Evolutionary conservation across 345 rosid species (phyloP), one percentile per base, ranked within the genome.

Genomic region (Brassica incana): DNA sequence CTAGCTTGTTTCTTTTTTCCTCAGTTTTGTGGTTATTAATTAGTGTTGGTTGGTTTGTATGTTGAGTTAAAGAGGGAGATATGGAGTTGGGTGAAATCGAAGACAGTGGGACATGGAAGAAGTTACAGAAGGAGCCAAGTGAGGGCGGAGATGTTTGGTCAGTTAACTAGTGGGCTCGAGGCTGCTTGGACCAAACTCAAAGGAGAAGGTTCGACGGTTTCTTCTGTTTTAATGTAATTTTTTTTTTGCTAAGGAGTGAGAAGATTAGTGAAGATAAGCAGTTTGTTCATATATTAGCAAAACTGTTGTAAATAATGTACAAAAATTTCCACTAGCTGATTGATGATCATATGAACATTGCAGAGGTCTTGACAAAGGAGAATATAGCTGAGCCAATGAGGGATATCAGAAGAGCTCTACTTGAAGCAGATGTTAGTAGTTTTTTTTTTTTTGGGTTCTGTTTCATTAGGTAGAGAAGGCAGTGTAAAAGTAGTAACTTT

Each of bases 121-220:
- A 81, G 64, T 27, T 27, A 2, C 82, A 84, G 77, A 16, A 84
- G 77, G 18, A 68, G 85, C 18, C 81, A 85, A 68, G 90, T 95
- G 32, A 87, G 86, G 78, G 97, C 98, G 0, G 99, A 95, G 83
- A 95, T 95, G 98, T 93, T 95, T 83, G 98, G 94, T 16, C 99
- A 91, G 84, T 79, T 95, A 73, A 93, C 94, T 0, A 85, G 89
- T 65, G 96, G 98, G n/a, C 99, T 95, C 10, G 99, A 95, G 66
- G 77, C 98, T 54, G 97, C 99, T 83, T 95, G 99, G 99, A 91
- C 75, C 85, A 95, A 90, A 87, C 98, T 95, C 79, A 95, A 88
- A 88, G 99, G 98, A 74, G 94, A 84, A 91, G 99, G 98, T 95
- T 81, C 52, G 52, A 36, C 36, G 18, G 18, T 16, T 6, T 33